A percentile compares a stretch with the other conserved stretches of the same genome.
phyloP scores from a whole-genome alignment of 495 filamentous ascomycete species.

The Monascus purpureus region DNA sequence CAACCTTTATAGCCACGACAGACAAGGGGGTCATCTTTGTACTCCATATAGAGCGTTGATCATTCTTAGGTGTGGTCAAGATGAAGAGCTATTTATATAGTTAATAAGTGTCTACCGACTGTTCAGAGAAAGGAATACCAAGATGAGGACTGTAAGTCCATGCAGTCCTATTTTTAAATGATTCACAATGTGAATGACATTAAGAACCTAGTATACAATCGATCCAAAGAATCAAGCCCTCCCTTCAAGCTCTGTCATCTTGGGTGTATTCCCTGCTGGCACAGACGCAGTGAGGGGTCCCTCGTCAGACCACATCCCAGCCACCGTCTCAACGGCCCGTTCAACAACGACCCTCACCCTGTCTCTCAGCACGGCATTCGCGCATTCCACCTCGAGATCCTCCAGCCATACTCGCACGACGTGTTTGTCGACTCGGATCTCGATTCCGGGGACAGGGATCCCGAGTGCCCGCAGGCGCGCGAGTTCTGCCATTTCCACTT shows the following conservation, averaged over 20 bases:
- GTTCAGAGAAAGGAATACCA: no score
- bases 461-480: constrained; percentile 63
- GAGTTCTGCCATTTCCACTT: constrained; percentile 45
- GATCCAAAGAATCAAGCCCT: constrained; percentile 10
- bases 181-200: background rate
- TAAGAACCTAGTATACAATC: no score
- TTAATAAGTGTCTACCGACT: no score
- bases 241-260: constrained; percentile 14
- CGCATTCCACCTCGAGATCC: constrained; percentile 76
- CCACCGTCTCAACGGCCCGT: constrained; percentile 78
- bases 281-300: constrained; percentile 10
- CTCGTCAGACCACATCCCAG: constrained; percentile 53
- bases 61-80: no score
- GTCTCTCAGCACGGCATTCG: constrained; percentile 55
- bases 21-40: no score
- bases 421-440: constrained; percentile 78
- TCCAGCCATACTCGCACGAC: constrained; percentile 85
- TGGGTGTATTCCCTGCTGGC: constrained; percentile 1
- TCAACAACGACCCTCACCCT: constrained; percentile 81
- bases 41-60: no score
- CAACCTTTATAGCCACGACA: no score
- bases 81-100: no score
- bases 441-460: constrained; percentile 76
- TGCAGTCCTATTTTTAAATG: no score
- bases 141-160: no score